Evolutionary conservation across 2,329 filamentous ascomycete species (phyloP), one percentile per base, ranked within the genome.

Genomic region (Aspergillus ochraceus): DNA sequence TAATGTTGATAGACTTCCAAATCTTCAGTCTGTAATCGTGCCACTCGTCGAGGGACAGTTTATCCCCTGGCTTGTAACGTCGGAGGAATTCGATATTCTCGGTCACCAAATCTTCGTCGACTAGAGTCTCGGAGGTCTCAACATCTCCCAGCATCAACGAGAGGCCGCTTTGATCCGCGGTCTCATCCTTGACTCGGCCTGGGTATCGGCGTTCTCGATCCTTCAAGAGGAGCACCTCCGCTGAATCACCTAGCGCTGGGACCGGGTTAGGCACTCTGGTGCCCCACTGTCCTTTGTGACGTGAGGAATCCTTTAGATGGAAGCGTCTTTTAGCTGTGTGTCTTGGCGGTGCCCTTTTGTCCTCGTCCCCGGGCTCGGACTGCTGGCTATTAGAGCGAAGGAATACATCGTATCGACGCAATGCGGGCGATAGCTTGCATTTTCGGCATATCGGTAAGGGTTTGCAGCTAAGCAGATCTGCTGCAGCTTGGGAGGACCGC

Each of bases 181-280:
- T 45, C 36, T 64, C 39, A 45, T 61, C 47, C 17, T n/a, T 53
- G 60, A 32, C 51, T 11, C 45, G 56, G 22, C 24, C 51, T 55
- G 22, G 14, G 26, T 32, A 24, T 36, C n/a, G 62, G 30, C 68
- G 70, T 53, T 66, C 59, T 52, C 57, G 62, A 20, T 70, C 60
- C 45, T 67, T 65, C 9, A 78, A 66, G 24, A 79, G 66, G 26
- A 78, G 62, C 6, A 79, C 70, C 53, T 77, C 68, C 3, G 71
- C 75, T 1, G 75, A 75, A 52, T 74, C 68, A 29, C 77, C 77
- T 9, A 79, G 62, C 1, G 72, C 60, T 42, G 72, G 64, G 29
- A 76, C 70, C 36, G 69, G 70, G 9, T 78, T 69, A 8, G 67
- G 49, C 4, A 71, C 64, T 52, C 52, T 67, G 36, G 51, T 60